Evolutionary conservation across 192 early-diverging fungal genomes (phyloP).

Genomic region (Gigaspora rosea): DNA sequence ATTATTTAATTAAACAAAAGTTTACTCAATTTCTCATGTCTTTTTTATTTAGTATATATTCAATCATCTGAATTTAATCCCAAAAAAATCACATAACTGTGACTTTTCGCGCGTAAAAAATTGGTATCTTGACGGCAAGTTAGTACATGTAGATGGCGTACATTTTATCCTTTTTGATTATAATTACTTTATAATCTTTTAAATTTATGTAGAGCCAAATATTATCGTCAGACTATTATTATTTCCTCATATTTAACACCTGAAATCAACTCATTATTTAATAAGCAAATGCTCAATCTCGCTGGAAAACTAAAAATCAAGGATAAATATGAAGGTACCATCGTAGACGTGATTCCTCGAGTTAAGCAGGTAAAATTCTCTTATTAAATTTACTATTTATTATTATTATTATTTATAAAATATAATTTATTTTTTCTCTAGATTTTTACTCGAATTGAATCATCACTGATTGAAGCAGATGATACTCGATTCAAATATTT

Average conservation of each 20-base stretch:
- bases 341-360: constrained; percentile 76
- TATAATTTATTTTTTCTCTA: constrained; percentile 3
- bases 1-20: background rate
- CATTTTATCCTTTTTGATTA: background rate
- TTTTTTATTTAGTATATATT: constrained; percentile 67
- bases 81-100: constrained; percentile 89
- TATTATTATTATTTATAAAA: no score
- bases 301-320: constrained; percentile 77
- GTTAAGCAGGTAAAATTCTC: constrained; percentile 52
- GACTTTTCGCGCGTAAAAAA: constrained; percentile 91
- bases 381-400: no score
- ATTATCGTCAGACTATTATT: constrained; percentile 88
- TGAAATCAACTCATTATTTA: constrained; percentile 89
- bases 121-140: constrained; percentile 84
- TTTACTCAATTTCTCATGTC: constrained; percentile 16
- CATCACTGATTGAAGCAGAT: constrained; percentile 60
- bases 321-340: constrained; percentile 61
- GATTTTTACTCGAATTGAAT: constrained; percentile 74
- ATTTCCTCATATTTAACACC: constrained; percentile 82
- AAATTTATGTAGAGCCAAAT: constrained; percentile 55
- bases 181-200: background rate
- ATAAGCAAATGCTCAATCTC: constrained; percentile 62
- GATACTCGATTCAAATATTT: constrained; percentile 89
- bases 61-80: constrained; percentile 82
- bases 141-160: background rate